A percentile compares a stretch with the other conserved stretches of the same genome.
Conservation (phyloP, 176 grass and related monocot genomes). For the Metroxylon sagu region DNA sequence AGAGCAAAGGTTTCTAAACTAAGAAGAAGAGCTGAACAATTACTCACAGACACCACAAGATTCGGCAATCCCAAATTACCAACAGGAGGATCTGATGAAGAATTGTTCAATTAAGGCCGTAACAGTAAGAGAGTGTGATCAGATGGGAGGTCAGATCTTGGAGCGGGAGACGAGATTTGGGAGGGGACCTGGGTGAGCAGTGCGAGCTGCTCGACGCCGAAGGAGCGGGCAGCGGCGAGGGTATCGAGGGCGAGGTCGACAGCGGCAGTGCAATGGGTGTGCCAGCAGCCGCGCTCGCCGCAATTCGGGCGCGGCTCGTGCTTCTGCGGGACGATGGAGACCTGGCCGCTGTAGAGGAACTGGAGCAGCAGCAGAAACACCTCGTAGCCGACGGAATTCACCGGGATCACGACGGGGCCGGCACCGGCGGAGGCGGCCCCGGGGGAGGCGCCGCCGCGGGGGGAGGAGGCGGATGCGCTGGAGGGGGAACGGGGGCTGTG, state of each 20-base stretch:
- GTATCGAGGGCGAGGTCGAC: conserved; percentile 94
- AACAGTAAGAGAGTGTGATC: too few species aligned
- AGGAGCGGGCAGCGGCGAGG: conserved; percentile 72
- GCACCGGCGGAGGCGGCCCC: not conserved
- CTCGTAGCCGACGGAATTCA: conserved; percentile 91
- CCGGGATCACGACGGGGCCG: conserved; percentile 47
- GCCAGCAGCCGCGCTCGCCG: conserved; percentile 89
- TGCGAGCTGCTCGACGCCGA: conserved; percentile 90
- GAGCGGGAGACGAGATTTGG: not conserved
- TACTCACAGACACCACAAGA: too few species aligned
- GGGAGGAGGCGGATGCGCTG: conserved; percentile 46
- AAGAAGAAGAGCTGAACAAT: too few species aligned
- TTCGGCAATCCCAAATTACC: too few species aligned
- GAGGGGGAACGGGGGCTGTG: conserved; percentile 64
- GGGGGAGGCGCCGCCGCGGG: conserved; percentile 15
- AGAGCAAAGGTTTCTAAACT: too few species aligned
- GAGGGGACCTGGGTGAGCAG: conserved; percentile 68
- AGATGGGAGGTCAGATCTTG: too few species aligned
- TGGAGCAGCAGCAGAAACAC: conserved; percentile 93
- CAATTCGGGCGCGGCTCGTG: conserved; percentile 77
- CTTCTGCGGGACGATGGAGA: conserved; percentile 93
- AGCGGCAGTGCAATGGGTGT: conserved; percentile 95
- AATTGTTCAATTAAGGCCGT: too few species aligned
- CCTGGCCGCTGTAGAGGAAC: conserved; percentile 98
- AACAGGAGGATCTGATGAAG: too few species aligned